Evolutionary conservation across 805 yeast genomes (phyloP).

Genomic region (Yarrowia alimentaria): DNA sequence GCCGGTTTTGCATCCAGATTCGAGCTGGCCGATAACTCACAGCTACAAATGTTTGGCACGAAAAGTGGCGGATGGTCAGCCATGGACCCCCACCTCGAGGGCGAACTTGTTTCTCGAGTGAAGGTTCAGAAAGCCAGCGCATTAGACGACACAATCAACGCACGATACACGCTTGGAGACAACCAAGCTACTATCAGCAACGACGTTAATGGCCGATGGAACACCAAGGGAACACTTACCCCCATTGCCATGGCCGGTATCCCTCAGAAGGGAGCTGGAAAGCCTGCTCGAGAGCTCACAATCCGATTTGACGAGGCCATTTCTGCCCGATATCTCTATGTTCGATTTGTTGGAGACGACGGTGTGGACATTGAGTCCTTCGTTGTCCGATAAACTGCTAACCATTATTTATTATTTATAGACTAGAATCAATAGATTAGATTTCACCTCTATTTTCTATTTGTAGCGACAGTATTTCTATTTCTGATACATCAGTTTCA

Average conservation of each 20-base stretch:
- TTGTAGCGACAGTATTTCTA: no score
- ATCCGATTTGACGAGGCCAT: slow-evolving; percentile 5
- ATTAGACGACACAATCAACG: slow-evolving; percentile 8
- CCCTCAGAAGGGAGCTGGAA: slow-evolving; percentile 9
- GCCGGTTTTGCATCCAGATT: slow-evolving; percentile 12
- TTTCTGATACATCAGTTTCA: no score
- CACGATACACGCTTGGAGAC: slow-evolving; percentile 10
- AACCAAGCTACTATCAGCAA: neutral
- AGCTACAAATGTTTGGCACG: slow-evolving; percentile 18
- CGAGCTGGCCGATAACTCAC: slow-evolving; percentile 15
- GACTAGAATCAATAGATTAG: no score
- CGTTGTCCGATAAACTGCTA: slow-evolving; percentile 13
- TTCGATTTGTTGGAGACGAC: slow-evolving; percentile 14
- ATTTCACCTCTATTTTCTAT: no score
- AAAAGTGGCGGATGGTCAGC: slow-evolving; percentile 23
- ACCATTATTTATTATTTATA: no score
- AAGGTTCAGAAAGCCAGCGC: neutral
- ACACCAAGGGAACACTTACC: slow-evolving; percentile 3
- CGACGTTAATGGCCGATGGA: slow-evolving; percentile 16
- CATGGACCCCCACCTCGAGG: slow-evolving; percentile 11
- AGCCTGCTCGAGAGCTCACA: slow-evolving; percentile 19
- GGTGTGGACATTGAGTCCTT: slow-evolving; percentile 22
- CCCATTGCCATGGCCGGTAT: slow-evolving; percentile 10
- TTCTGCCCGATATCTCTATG: slow-evolving; percentile 5
- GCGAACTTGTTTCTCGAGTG: slow-evolving; percentile 14